Evolutionary conservation across 169 alveolate genomes (phyloP).

Genomic region (Plasmodium chabaudi): DNA sequence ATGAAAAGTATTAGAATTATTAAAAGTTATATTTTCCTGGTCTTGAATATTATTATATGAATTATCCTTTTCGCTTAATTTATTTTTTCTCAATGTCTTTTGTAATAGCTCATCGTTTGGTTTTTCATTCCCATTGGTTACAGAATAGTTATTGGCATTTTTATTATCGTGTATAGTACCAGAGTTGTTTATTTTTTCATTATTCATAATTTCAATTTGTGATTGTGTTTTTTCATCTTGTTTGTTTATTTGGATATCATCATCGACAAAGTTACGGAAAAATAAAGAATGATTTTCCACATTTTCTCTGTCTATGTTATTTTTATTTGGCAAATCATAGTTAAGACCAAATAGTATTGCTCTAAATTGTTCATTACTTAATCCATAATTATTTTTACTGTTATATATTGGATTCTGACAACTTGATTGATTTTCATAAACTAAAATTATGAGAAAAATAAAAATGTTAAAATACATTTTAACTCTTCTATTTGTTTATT

Average conservation of each 20-base stretch:
- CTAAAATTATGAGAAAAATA: conserved; percentile 30
- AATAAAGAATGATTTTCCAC: conserved; percentile 56
- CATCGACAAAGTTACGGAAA: conserved; percentile 51
- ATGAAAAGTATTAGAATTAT: conserved; percentile 5
- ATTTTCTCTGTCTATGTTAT: conserved; percentile 36
- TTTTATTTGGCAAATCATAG: conserved; percentile 19
- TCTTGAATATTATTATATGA: conserved; percentile 2
- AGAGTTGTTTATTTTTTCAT: not conserved
- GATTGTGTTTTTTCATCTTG: conserved; percentile 23
- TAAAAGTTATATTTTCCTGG: not conserved
- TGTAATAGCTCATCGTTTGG: not conserved
- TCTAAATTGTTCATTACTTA: conserved; percentile 43
- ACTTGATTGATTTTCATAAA: conserved; percentile 41
- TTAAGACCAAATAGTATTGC: conserved; percentile 72
- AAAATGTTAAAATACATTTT: conserved; percentile 20
- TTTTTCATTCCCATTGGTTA: conserved; percentile 30
- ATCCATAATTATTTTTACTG: conserved; percentile 51
- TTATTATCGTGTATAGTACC: not conserved
- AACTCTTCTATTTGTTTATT: conserved; percentile 30
- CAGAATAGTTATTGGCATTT: not conserved
- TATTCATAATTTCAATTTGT: conserved; percentile 27
- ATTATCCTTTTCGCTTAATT: conserved; percentile 15
- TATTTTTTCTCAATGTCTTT: conserved; percentile 4
- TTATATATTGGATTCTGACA: conserved; percentile 31
- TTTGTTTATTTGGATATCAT: conserved; percentile 17